Evolutionary conservation across 2,329 filamentous ascomycete species (phyloP).

Genomic region (Colletotrichum spaethianum): DNA sequence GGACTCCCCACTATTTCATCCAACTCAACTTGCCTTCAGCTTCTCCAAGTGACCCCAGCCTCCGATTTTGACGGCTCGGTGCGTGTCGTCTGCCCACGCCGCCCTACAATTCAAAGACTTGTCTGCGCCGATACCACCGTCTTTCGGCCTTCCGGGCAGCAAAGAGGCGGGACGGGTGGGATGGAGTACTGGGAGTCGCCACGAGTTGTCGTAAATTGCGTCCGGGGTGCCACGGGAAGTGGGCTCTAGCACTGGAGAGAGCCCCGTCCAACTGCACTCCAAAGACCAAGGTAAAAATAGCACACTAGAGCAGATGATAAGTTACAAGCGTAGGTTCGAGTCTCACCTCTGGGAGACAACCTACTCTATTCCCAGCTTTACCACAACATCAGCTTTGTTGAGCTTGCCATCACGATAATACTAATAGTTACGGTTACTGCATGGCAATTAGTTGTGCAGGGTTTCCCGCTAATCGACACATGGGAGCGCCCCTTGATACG

Average conservation of each 20-base stretch:
- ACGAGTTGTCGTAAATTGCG: neutral
- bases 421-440: no score
- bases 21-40: neutral
- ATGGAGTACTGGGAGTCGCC: neutral
- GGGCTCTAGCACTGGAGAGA: neutral
- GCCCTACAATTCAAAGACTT: neutral
- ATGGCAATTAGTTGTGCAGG: no score
- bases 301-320: neutral
- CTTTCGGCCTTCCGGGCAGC: neutral
- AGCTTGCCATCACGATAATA: no score
- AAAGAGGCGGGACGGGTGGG: neutral
- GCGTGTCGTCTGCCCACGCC: neutral
- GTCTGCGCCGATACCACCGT: no score
- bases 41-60: neutral
- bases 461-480: no score
- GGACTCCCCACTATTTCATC: neutral
- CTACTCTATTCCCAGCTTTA: no score
- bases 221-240: slow-evolving; percentile 8
- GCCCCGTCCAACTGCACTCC: neutral
- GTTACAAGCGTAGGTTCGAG: neutral
- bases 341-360: neutral
- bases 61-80: neutral
- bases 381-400: no score
- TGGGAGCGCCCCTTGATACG: no score
- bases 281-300: neutral